Percentiles rank a stretch among this genome's conserved stretches.
These are phyloP conservation scores for Secale cereale DNA, from an alignment of 176 grass and related monocot species.

Conservation along the genomic window DNA sequence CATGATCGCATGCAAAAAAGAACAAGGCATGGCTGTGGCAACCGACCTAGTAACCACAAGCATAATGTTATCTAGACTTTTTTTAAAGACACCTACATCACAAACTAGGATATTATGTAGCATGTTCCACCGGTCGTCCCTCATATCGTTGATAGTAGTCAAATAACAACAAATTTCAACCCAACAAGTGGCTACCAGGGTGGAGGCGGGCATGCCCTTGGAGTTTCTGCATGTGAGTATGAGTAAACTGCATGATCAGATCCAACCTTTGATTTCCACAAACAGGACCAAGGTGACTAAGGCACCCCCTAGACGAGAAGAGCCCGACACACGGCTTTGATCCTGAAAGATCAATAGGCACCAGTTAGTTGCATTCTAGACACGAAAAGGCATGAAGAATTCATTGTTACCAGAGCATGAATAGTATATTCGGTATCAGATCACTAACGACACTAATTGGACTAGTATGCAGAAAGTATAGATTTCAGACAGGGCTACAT, in stretches of 20 bases:
- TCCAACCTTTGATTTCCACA: slow-evolving; percentile 48
- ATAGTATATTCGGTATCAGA: too few species aligned
- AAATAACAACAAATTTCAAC: slow-evolving; percentile 13
- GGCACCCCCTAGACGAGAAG: slow-evolving; percentile 68
- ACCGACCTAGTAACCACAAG: neutral
- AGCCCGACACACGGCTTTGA: slow-evolving; percentile 41
- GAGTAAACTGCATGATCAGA: slow-evolving; percentile 32
- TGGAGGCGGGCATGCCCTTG: neutral
- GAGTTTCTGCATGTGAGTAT: neutral
- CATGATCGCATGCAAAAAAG: too few species aligned
- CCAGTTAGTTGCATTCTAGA: neutral
- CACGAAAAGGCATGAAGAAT: slow-evolving; percentile 17
- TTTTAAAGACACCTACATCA: neutral
- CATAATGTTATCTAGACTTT: neutral
- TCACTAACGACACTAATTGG: too few species aligned
- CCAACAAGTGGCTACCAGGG: neutral
- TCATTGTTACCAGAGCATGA: neutral
- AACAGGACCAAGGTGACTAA: slow-evolving; percentile 44
- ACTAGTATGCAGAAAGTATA: too few species aligned
- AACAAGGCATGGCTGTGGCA: too few species aligned
- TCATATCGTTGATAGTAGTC: neutral
- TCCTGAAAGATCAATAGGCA: slow-evolving; percentile 33
- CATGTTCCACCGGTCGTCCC: neutral
- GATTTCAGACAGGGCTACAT: too few species aligned
- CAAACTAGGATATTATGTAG: neutral